Percentiles rank a stretch among this genome's conserved stretches.
Conservation (phyloP, 352 stramenopile genomes). For the Pythium rishiriense region DNA sequence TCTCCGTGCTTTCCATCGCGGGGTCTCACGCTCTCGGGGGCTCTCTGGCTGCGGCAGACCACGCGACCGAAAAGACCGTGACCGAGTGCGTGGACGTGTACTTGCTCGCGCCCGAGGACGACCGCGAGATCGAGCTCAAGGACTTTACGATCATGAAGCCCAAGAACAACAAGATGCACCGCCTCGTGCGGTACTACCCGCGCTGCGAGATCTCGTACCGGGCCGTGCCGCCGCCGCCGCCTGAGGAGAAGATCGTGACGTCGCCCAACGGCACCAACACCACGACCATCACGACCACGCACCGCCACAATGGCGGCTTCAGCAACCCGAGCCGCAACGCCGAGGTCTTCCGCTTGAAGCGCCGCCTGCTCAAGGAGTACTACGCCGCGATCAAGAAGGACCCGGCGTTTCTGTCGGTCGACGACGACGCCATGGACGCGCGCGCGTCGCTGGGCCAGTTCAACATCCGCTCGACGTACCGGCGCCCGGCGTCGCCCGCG, state of each 20-base stretch:
- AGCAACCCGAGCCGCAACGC: slow-evolving; percentile 71
- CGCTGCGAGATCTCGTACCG: slow-evolving; percentile 76
- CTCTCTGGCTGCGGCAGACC: slow-evolving; percentile 9
- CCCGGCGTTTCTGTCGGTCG: slow-evolving; percentile 23
- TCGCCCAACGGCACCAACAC: slow-evolving; percentile 56
- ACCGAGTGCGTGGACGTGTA: slow-evolving; percentile 76
- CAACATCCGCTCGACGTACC: slow-evolving; percentile 23
- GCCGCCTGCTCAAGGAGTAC: slow-evolving; percentile 63
- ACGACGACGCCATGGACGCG: slow-evolving; percentile 18
- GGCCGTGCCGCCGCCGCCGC: slow-evolving; percentile 44
- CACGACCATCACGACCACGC: slow-evolving; percentile 41
- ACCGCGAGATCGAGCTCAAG: slow-evolving; percentile 65
- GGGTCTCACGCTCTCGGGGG: slow-evolving; percentile 10
- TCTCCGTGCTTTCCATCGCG: not conserved
- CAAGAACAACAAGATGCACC: slow-evolving; percentile 78
- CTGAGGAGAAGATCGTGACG: slow-evolving; percentile 57
- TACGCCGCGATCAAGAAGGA: slow-evolving; percentile 28
- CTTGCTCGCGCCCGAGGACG: slow-evolving; percentile 60
- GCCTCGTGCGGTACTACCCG: slow-evolving; percentile 63
- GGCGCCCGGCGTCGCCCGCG: slow-evolving; percentile 15
- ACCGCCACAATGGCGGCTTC: slow-evolving; percentile 69
- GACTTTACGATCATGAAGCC: slow-evolving; percentile 85
- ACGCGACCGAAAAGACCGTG: slow-evolving; percentile 32
- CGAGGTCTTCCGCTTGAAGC: slow-evolving; percentile 73
- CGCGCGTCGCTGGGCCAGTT: not conserved